Conservation (phyloP, 73 alveolate species). For the Paramecium biaurelia region DNA sequence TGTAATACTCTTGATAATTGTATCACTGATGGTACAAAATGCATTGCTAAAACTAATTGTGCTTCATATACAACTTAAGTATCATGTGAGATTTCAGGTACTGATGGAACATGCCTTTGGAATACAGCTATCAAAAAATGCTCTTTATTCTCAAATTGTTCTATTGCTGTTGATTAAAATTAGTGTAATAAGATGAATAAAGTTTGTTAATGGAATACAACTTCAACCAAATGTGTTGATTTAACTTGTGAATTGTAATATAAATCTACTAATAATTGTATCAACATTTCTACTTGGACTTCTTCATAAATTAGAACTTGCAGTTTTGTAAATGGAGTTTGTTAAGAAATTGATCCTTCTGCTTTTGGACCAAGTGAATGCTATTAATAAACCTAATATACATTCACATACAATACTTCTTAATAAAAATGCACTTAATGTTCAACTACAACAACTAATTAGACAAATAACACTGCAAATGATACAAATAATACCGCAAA, state of each 20-base stretch:
- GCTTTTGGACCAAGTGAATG: not conserved
- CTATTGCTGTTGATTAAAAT: not conserved
- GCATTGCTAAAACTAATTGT: not conserved
- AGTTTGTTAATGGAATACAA: not conserved
- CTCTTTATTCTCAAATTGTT: not conserved
- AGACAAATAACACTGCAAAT: not conserved
- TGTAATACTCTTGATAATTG: not conserved
- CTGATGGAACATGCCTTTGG: conserved; percentile 27
- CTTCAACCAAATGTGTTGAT: not conserved
- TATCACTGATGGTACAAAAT: conserved; percentile 2
- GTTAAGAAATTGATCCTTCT: not conserved
- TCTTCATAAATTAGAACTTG: not conserved
- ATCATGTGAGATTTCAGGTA: not conserved
- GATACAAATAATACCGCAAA: not conserved
- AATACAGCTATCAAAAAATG: not conserved
- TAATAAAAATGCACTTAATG: not conserved
- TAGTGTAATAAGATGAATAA: not conserved
- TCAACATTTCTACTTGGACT: not conserved
- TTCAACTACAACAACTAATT: not conserved
- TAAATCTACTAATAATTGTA: not conserved
- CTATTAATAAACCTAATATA: not conserved
- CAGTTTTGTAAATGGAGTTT: not conserved
- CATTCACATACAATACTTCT: not conserved
- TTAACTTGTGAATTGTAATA: not conserved
- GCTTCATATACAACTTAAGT: not conserved